Evolutionary conservation across 2,329 filamentous ascomycete genomes (phyloP).

Genomic region (Phoma herbarum): DNA sequence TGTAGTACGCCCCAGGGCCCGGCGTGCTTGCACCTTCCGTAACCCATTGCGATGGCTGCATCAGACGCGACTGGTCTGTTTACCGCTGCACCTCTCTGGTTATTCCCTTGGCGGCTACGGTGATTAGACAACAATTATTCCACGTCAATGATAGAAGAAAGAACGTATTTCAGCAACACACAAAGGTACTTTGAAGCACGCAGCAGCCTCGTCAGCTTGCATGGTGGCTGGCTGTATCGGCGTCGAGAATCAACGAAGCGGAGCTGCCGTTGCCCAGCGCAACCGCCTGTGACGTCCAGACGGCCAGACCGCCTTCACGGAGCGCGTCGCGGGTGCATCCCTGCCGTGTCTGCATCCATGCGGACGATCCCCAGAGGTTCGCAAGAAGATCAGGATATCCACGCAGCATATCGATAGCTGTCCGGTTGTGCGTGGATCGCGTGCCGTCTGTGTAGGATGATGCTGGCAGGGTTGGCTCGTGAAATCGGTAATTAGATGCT

Average conservation of each 20-base stretch:
- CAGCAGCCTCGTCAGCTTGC: conserved; percentile 24
- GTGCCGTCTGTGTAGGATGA: conserved; percentile 6
- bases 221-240: conserved; percentile 46
- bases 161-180: conserved; percentile 9
- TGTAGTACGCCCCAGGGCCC: conserved; percentile 48
- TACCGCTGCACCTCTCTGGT: not conserved
- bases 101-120: not conserved
- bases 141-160: not conserved
- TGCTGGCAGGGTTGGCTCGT: conserved; percentile 11
- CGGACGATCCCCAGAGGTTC: conserved; percentile 25
- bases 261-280: conserved; percentile 15
- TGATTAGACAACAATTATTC: not conserved
- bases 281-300: conserved; percentile 29
- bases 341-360: conserved; percentile 23
- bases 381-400: conserved; percentile 12
- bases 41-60: conserved; percentile 45
- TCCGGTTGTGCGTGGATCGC: conserved; percentile 2
- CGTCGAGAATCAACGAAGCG: conserved; percentile 38
- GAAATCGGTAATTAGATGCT: conserved; percentile 9
- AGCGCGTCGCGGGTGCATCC: not conserved
- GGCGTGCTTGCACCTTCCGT: conserved; percentile 49
- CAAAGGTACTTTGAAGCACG: conserved; percentile 15
- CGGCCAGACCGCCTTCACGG: conserved; percentile 28
- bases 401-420: conserved; percentile 13
- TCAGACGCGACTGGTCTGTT: conserved; percentile 18